phyloP scores from a whole-genome alignment of 768 basidiomycete species.

The Jaapia argillacea region DNA sequence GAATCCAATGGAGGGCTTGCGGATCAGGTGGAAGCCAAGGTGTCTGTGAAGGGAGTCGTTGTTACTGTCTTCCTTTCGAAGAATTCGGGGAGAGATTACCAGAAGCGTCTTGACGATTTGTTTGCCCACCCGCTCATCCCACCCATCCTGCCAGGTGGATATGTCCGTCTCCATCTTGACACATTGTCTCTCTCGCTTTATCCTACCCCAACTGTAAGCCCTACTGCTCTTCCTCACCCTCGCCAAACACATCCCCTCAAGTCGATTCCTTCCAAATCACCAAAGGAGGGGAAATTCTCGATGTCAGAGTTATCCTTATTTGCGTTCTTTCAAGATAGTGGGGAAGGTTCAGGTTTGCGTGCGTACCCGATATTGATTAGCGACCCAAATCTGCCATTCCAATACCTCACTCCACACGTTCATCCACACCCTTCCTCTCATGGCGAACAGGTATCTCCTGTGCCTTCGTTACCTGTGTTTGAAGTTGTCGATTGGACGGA shows the following conservation, averaged over 20 bases:
- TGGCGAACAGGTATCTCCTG: not conserved
- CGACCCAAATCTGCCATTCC: slow-evolving; percentile 53
- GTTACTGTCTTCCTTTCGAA: slow-evolving; percentile 33
- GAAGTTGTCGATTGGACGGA: slow-evolving; percentile 56
- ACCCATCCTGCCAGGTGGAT: slow-evolving; percentile 37
- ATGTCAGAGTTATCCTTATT: slow-evolving; percentile 50
- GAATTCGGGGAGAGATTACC: slow-evolving; percentile 7
- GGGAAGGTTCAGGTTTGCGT: slow-evolving; percentile 12
- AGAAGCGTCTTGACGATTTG: slow-evolving; percentile 28
- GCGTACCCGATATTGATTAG: slow-evolving; percentile 66
- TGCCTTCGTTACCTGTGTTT: slow-evolving; percentile 38
- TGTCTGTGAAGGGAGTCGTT: slow-evolving; percentile 23
- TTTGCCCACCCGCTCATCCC: slow-evolving; percentile 54
- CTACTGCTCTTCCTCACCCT: not conserved
- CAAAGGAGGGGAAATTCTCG: slow-evolving; percentile 14
- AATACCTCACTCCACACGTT: slow-evolving; percentile 37
- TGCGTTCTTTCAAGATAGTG: slow-evolving; percentile 26
- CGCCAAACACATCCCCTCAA: slow-evolving; percentile 1
- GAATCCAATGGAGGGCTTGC: not conserved
- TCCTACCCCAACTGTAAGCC: no score
- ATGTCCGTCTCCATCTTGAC: slow-evolving; percentile 33
- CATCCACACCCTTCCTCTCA: slow-evolving; percentile 22
- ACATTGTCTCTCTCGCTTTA: slow-evolving; percentile 14
- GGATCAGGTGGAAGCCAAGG: not conserved
- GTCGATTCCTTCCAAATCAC: slow-evolving; percentile 4